Base-by-base conservation (phyloP, 495 filamentous ascomycete species). In the Xanthoparmelia taractica region DNA sequence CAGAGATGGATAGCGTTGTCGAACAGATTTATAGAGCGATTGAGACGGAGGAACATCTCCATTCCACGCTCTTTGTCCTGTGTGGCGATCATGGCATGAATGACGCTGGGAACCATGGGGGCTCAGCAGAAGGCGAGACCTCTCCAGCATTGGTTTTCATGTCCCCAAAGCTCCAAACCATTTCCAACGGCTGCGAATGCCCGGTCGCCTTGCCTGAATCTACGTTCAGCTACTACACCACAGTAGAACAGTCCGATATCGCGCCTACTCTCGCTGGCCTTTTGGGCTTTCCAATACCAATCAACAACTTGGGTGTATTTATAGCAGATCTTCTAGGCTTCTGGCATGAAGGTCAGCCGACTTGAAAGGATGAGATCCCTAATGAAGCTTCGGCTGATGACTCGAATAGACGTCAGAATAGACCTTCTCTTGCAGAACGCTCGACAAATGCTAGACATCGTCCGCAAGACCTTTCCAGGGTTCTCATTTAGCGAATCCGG, bases 1-100 rank as follows among this genome's bases (percentile, higher is more conserved):
- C 74, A 33, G 94, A 99, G 72, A 99, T 99, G 94, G 94, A 99
- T 70, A 77, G 73, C 7, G 84, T 97, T 66, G 85, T 97, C 38
- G 73, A 76, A 55, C 75, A 83, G 57, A 87, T 97, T 40, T 97
- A 89, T 68, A 78, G 79, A 27, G 87, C 90, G 4, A 87, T 97
- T 60, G 82, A 86, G 69, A 78, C 76, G 2, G 71, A 89, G 47
- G 66, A 77, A 6, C 87, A 96, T 73, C 83, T 96, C 3, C 69
- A 83, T 41, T 88, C 85, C 25, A 91, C 93, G 5, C 78, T 97
- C 20, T 82, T 99, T 58, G 83, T 99, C 2, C 75, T 99, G 11
- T 90, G 85, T 60, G 94, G 94, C 50, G 94, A 99, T 71, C 94
- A 99, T 72, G 94, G 94, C 25, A 99, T 99, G 94, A 99, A 97